Conservation (phyloP, 176 grass and related monocot species). For the Panicum miliaceum region DNA sequence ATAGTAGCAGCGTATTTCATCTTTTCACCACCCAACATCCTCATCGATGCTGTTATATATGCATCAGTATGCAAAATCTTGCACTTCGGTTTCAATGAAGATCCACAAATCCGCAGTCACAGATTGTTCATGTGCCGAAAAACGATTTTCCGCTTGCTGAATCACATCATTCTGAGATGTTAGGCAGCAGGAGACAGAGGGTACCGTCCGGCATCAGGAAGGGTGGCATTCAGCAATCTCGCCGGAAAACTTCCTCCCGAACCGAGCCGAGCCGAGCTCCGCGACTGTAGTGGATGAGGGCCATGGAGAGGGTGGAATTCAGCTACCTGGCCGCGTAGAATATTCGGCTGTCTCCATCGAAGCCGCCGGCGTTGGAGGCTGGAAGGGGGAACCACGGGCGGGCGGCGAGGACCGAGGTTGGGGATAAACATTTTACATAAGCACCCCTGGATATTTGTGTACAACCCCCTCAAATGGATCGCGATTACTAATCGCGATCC, state of each 20-base stretch:
- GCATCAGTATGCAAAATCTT: not conserved
- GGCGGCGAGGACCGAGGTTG: no score
- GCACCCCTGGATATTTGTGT: no score
- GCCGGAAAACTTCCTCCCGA: not conserved
- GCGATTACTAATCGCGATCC: no score
- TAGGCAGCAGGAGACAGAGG: not conserved
- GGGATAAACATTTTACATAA: no score
- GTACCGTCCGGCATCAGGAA: not conserved
- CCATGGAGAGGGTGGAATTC: no score
- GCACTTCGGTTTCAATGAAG: not conserved
- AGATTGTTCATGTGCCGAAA: not conserved
- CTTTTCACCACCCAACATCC: not conserved
- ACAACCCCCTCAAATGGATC: no score
- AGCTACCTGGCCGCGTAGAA: no score
- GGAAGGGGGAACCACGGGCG: no score
- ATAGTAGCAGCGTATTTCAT: not conserved
- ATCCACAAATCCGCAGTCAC: not conserved
- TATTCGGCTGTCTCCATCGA: no score
- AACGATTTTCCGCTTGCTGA: not conserved
- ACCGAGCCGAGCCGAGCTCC: not conserved
- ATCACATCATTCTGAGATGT: not conserved
- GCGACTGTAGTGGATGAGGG: no score
- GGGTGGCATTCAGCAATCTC: slow-evolving; percentile 56
- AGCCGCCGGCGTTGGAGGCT: no score
- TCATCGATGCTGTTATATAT: not conserved